Percentiles rank a stretch among this genome's conserved stretches.
phyloP scores from a whole-genome alignment of 495 filamentous ascomycete species.

The Pyrenula aspistea region DNA sequence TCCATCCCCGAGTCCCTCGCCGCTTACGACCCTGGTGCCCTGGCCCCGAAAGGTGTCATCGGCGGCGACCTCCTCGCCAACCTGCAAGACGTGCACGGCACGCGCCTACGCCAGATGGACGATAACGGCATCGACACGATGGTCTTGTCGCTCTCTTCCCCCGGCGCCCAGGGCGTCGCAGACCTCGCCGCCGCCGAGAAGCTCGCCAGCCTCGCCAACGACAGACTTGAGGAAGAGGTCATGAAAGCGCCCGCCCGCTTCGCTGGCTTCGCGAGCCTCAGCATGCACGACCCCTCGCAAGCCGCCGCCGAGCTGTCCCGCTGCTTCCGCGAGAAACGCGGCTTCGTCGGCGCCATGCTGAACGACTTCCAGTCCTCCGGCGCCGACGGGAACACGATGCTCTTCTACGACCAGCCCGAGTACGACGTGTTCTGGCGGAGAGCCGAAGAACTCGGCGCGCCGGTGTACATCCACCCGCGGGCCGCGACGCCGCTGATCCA shows the following conservation, averaged over 20 bases:
- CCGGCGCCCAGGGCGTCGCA: constrained; percentile 46
- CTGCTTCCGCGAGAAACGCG: constrained; percentile 35
- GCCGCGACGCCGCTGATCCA: constrained; percentile 34
- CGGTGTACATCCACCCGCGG: constrained; percentile 50
- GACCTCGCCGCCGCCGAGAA: constrained; percentile 30
- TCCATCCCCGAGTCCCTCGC: constrained; percentile 33
- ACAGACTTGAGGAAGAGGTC: constrained; percentile 43
- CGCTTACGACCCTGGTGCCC: constrained; percentile 31
- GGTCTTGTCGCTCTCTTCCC: constrained; percentile 42
- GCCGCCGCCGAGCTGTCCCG: constrained; percentile 43
- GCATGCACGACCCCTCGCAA: constrained; percentile 42
- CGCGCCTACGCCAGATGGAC: constrained; percentile 40
- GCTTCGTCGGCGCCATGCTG: constrained; percentile 46
- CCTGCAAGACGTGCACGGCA: constrained; percentile 35
- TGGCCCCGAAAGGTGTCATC: constrained; percentile 25
- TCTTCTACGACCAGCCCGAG: constrained; percentile 44
- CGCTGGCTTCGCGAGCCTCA: constrained; percentile 43
- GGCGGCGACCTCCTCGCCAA: constrained; percentile 27
- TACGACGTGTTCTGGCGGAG: constrained; percentile 48
- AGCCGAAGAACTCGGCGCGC: constrained; percentile 45
- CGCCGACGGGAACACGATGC: constrained; percentile 37
- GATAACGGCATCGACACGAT: constrained; percentile 49
- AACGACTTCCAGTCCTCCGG: constrained; percentile 44
- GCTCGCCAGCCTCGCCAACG: constrained; percentile 39
- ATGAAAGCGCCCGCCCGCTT: constrained; percentile 37